Evolutionary conservation across 169 alveolate genomes (phyloP).

Genomic region (Cryptosporidium bovis): DNA sequence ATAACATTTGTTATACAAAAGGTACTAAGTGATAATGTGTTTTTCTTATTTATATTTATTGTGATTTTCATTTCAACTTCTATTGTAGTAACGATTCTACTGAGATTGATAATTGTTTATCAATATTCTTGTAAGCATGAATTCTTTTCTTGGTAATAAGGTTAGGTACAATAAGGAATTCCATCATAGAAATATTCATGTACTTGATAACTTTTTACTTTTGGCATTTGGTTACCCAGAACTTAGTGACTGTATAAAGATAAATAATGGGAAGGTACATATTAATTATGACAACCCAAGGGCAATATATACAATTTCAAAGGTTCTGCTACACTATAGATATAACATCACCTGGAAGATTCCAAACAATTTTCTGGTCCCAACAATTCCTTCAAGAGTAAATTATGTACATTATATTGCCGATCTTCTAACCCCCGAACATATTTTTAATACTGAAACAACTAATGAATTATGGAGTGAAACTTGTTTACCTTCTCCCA

Average conservation of each 20-base stretch:
- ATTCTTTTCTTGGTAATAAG: neutral
- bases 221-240: slow-evolving; percentile 16
- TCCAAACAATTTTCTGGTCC: slow-evolving; percentile 69
- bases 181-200: slow-evolving; percentile 39
- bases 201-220: slow-evolving; percentile 24
- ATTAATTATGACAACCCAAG: slow-evolving; percentile 28
- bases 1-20: slow-evolving; percentile 21
- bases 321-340: slow-evolving; percentile 32
- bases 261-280: slow-evolving; percentile 6
- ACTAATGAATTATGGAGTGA: neutral
- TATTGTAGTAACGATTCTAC: slow-evolving; percentile 11
- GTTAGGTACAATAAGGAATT: neutral
- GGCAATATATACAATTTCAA: slow-evolving; percentile 8
- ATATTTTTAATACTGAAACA: slow-evolving; percentile 38
- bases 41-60: slow-evolving; percentile 41
- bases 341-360: slow-evolving; percentile 52
- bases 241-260: slow-evolving; percentile 30
- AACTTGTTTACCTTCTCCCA: neutral
- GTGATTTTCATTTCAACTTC: slow-evolving; percentile 37
- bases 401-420: slow-evolving; percentile 80
- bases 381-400: slow-evolving; percentile 79
- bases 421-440: slow-evolving; percentile 76
- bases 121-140: neutral
- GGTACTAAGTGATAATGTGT: slow-evolving; percentile 39
- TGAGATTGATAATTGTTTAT: slow-evolving; percentile 13